These are phyloP conservation scores for Vigna radiata DNA, from an alignment of 306 rosid genomes.

Conservation along the genomic window DNA sequence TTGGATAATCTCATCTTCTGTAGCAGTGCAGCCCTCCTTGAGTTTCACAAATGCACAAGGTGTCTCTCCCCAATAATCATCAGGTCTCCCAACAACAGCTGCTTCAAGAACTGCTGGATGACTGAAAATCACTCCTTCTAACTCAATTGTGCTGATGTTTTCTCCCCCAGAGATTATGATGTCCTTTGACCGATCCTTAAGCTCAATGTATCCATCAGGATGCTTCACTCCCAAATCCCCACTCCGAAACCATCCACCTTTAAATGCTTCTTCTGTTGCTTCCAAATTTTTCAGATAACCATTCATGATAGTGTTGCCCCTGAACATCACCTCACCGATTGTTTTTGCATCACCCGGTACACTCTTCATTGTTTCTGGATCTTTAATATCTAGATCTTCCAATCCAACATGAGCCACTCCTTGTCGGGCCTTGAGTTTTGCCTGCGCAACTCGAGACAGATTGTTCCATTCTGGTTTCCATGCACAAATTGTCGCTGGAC, in stretches of 20 bases:
- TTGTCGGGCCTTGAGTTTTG: conserved; percentile 73
- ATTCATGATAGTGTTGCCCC: conserved; percentile 88
- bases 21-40: conserved; percentile 62
- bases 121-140: conserved; percentile 72
- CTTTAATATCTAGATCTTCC: conserved; percentile 73
- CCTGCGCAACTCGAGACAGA: conserved; percentile 62
- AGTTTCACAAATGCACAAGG: conserved; percentile 89
- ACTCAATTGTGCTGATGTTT: conserved; percentile 87
- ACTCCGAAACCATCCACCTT: conserved; percentile 80
- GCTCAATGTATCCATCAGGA: conserved; percentile 77
- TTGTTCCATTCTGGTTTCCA: conserved; percentile 89
- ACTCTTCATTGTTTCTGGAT: conserved; percentile 81
- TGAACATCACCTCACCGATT: conserved; percentile 85
- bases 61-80: conserved; percentile 90
- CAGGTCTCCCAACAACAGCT: conserved; percentile 84
- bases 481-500: conserved; percentile 71
- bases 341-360: conserved; percentile 83
- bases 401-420: conserved; percentile 81
- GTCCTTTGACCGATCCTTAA: conserved; percentile 87
- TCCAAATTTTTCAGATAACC: conserved; percentile 76
- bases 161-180: conserved; percentile 91
- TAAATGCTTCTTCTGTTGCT: conserved; percentile 71
- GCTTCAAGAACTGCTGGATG: conserved; percentile 85
- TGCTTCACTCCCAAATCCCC: conserved; percentile 93
- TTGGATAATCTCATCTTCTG: conserved; percentile 63